Base-by-base conservation (phyloP, 805 yeast species). In the Aciculoconidium aculeatum region DNA sequence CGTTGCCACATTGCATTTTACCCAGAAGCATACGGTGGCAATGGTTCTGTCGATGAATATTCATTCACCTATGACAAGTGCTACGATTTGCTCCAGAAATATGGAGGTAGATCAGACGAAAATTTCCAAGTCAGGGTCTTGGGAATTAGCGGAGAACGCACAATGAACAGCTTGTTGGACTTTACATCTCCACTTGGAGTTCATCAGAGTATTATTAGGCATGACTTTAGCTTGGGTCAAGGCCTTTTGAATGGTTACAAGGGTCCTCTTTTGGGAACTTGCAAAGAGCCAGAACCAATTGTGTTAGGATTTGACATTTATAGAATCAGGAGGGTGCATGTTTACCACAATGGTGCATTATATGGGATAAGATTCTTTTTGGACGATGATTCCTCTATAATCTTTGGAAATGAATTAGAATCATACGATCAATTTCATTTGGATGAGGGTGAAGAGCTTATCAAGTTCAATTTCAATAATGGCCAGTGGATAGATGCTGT, bases 401-500 rank as follows among this genome's bases (percentile, higher is more conserved):
- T 51, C 5, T 58, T 77, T 28, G 92, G 90, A 4, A 72, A 72
- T 15, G 58, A 63, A 32, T 77, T 70, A 5, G 40, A 41, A 7
- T 63, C 72, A 34, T 77, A 65, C 37, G 47, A 77, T 0, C 87
- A 80, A 35, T 70, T 80, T 34, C 50, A 47, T 1, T 44, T 87
- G n/a, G 58, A 60, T 3, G 51, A 51, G 0, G 83, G 76, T 26
- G 95, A 90, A 48, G 35, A 40, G 7, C 59, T 90, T 6, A 51
- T 64, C 3, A 80, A 79, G 15, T 59, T 88, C 31, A 65, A 69
- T 23, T 58, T 86, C 25, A 66, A 94, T 40, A 65, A 75, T 23
- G 97, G 97, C 7, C 76, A 67, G 2, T 92, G 97, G 96, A 64
- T 92, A 4, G 97, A 92, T 61, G 95, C 80, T 1, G 60, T 85